These are phyloP conservation scores for Apodospora peruviana DNA, from an alignment of 495 filamentous ascomycete genomes.

Conservation along the genomic window DNA sequence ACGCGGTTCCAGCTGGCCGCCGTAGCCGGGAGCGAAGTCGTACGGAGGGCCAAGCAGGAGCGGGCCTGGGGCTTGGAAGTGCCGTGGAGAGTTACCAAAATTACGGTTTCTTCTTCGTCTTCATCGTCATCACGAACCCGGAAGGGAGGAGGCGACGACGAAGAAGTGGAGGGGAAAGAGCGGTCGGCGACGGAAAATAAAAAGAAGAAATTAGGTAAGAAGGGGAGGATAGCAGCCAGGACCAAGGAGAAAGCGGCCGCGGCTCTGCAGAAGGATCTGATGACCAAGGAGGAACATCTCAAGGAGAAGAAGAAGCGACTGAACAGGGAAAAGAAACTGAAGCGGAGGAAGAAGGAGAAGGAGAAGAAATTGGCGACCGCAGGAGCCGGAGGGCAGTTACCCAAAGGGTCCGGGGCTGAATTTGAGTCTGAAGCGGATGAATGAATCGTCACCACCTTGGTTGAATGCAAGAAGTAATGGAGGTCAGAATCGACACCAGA, in stretches of 20 bases:
- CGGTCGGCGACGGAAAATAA: slow-evolving; percentile 9
- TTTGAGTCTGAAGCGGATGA: not conserved
- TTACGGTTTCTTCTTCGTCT: slow-evolving; percentile 13
- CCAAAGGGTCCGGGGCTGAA: not conserved
- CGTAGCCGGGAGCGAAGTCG: slow-evolving; percentile 40
- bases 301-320: slow-evolving; percentile 50
- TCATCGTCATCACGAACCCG: not conserved
- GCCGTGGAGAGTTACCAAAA: slow-evolving; percentile 49
- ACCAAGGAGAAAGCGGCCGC: slow-evolving; percentile 25
- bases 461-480: too few relatives aligned
- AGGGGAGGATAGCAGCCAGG: slow-evolving; percentile 42
- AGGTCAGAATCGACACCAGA: too few relatives aligned
- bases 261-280: slow-evolving; percentile 21
- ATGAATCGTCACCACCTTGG: too few relatives aligned
- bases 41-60: slow-evolving; percentile 28
- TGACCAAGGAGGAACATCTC: slow-evolving; percentile 43
- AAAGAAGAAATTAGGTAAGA: slow-evolving; percentile 48
- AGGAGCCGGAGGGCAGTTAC: slow-evolving; percentile 2
- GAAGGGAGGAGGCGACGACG: not conserved
- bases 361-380: slow-evolving; percentile 37
- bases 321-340: slow-evolving; percentile 48
- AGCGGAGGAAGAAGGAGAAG: slow-evolving; percentile 43
- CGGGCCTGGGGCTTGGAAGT: slow-evolving; percentile 49
- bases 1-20: slow-evolving; percentile 32
- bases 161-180: slow-evolving; percentile 3